Evolutionary conservation across 1,139 yeast genomes (phyloP).

Genomic region (Pichia sp.): DNA sequence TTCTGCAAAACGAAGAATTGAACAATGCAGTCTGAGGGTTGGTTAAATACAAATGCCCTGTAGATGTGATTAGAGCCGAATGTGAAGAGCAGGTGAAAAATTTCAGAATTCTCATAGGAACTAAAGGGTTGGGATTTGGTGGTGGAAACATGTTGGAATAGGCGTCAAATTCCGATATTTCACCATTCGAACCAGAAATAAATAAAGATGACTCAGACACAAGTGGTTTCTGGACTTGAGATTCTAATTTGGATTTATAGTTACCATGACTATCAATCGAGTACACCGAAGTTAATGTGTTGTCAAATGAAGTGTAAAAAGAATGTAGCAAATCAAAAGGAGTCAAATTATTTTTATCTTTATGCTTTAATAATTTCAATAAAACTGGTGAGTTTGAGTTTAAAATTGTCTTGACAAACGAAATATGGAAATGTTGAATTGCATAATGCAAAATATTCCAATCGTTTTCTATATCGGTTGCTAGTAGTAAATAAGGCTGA

Average conservation of each 20-base stretch:
- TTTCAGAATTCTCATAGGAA: conserved; percentile 1
- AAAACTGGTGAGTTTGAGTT: conserved; percentile 17
- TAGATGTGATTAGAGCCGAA: conserved; percentile 9
- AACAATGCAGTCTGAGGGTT: conserved; percentile 11
- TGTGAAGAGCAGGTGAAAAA: conserved; percentile 7
- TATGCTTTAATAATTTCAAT: conserved; percentile 39
- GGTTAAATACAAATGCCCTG: conserved; percentile 31
- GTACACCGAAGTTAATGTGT: not conserved
- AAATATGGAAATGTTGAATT: conserved; percentile 48
- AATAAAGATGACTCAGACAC: conserved; percentile 3
- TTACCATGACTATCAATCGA: conserved; percentile 7
- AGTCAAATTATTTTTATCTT: conserved; percentile 61
- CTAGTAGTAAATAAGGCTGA: conserved; percentile 25
- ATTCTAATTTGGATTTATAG: not conserved
- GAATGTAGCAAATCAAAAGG: conserved; percentile 48
- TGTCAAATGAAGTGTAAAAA: conserved; percentile 2
- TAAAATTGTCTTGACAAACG: conserved; percentile 45
- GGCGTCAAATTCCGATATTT: conserved; percentile 1
- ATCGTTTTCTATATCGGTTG: conserved; percentile 66
- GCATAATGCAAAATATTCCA: conserved; percentile 79
- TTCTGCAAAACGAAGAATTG: conserved; percentile 11
- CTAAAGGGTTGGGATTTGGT: conserved; percentile 4
- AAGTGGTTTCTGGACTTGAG: not conserved
- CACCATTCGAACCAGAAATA: conserved; percentile 6
- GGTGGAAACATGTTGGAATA: conserved; percentile 5